Conservation (phyloP, 495 filamentous ascomycete genomes). For the Penicillium dipodomyicola region DNA sequence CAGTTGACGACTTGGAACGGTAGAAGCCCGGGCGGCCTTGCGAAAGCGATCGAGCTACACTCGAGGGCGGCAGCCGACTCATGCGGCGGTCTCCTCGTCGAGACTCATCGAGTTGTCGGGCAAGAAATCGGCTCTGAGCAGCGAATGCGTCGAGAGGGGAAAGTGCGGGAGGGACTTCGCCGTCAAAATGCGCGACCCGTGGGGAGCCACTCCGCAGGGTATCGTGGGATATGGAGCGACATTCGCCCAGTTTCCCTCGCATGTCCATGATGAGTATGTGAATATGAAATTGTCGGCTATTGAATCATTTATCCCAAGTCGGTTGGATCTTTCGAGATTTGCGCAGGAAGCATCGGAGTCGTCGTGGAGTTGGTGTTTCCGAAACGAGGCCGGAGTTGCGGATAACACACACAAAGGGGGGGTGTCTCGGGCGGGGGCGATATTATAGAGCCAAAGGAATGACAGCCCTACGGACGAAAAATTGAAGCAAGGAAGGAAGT, state of each 20-base stretch:
- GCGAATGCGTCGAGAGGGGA: conserved; percentile 95
- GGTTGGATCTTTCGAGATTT: conserved; percentile 7
- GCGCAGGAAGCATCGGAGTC: conserved; percentile 16
- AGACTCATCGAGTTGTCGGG: conserved; percentile 80
- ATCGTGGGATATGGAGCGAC: conserved; percentile 61
- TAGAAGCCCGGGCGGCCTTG: conserved; percentile 71
- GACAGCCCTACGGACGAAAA: conserved; percentile 35
- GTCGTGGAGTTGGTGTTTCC: not conserved
- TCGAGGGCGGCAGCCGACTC: conserved; percentile 79
- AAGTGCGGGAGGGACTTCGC: conserved; percentile 85
- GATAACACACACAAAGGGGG: conserved; percentile 20
- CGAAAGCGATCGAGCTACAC: conserved; percentile 72
- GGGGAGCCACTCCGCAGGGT: conserved; percentile 58
- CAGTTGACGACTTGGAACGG: conserved; percentile 51
- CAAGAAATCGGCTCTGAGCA: conserved; percentile 79
- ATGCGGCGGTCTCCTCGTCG: conserved; percentile 65
- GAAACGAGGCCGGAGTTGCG: conserved; percentile 6
- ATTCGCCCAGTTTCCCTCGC: conserved; percentile 59
- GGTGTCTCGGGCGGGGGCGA: conserved; percentile 15
- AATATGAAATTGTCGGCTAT: not conserved
- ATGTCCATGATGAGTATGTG: conserved; percentile 43
- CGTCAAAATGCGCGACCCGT: conserved; percentile 69
- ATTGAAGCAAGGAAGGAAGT: not conserved
- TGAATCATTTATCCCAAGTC: conserved; percentile 22
- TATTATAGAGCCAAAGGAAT: conserved; percentile 34